Evolutionary conservation across 306 rosid species (phyloP), one percentile per base, ranked within the genome.

Genomic region (Lathyrus tuberosus): DNA sequence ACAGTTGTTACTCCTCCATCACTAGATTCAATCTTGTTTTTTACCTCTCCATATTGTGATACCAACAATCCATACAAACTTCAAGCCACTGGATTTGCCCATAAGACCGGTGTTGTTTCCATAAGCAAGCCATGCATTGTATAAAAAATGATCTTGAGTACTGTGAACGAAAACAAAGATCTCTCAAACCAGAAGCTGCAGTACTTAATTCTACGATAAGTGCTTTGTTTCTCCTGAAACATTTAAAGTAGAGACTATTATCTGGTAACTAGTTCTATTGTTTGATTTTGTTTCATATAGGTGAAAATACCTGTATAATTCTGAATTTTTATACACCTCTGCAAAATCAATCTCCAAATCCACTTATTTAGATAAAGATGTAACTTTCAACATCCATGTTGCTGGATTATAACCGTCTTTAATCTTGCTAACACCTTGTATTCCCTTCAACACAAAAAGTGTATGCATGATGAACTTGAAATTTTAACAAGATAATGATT

Each of bases 81-180:
- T 88, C 88, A 86, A 22, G 86, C 79, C 4, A 86, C 48, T 10
- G 88, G 90, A 66, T 85, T 83, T 14, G 7, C 42, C 86, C 87
- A 86, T 86, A 83, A 12, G 91, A 86, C 83, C 84, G 79, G 71
- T 76, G 78, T 67, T 78, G 88, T 41, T 86, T 86, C 88, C 86
- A 86, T 48, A 86, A 73, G 79, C 90, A 86, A 51, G 90, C 87
- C 67, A 76, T 62, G 83, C 79, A 81, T 79, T 86, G 89, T 16
- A 71, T 76, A 28, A 70, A 64, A 46, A 79, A 72, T 26, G 90
- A 74, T 30, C 58, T 82, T 38, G 90, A 73, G 65, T 76, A 86
- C 22, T 57, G 70, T 8, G 88, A 62, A 44, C 62, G 75, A 28
- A 86, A 86, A 71, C 79, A 56, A 12, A 86, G 81, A 70, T 84